A percentile compares a stretch with the other conserved stretches of the same genome.
phyloP scores from a whole-genome alignment of 306 rosid genomes.

The Purshia tridentata region DNA sequence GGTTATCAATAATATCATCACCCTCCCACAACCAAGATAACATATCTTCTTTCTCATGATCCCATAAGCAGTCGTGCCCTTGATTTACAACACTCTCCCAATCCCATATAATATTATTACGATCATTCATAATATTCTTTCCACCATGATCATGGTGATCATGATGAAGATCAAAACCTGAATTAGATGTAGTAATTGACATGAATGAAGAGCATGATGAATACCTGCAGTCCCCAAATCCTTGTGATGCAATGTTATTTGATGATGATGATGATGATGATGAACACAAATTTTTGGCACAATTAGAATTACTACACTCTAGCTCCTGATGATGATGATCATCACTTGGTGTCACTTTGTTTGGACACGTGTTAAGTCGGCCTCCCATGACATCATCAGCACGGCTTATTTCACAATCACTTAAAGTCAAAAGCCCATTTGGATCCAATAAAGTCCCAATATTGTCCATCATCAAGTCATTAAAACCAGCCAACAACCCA shows the following conservation, averaged over 20 bases:
- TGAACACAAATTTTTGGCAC: too few species aligned
- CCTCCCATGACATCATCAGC: not conserved
- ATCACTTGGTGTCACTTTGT: too few species aligned
- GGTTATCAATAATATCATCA: slow-evolving; percentile 4
- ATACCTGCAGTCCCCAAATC: too few species aligned
- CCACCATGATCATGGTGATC: not conserved
- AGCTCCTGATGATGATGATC: too few species aligned
- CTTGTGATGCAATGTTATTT: too few species aligned
- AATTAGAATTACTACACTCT: too few species aligned
- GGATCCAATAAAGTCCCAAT: slow-evolving; percentile 19
- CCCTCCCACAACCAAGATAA: slow-evolving; percentile 40
- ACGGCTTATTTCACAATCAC: slow-evolving; percentile 30
- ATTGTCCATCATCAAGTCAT: slow-evolving; percentile 28
- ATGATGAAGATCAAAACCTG: not conserved
- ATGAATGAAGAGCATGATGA: not conserved
- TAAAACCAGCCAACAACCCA: slow-evolving; percentile 24
- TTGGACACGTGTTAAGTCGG: not conserved
- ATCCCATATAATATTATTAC: not conserved
- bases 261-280: not conserved
- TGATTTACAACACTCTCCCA: slow-evolving; percentile 14
- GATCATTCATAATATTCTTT: not conserved
- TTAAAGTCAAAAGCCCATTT: slow-evolving; percentile 34
- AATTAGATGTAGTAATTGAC: not conserved
- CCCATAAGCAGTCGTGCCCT: slow-evolving; percentile 15
- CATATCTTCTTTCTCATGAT: slow-evolving; percentile 24